These are phyloP conservation scores for Tolypocladium cylindrosporum DNA, from an alignment of 2,329 filamentous ascomycete species.

Conservation along the genomic window DNA sequence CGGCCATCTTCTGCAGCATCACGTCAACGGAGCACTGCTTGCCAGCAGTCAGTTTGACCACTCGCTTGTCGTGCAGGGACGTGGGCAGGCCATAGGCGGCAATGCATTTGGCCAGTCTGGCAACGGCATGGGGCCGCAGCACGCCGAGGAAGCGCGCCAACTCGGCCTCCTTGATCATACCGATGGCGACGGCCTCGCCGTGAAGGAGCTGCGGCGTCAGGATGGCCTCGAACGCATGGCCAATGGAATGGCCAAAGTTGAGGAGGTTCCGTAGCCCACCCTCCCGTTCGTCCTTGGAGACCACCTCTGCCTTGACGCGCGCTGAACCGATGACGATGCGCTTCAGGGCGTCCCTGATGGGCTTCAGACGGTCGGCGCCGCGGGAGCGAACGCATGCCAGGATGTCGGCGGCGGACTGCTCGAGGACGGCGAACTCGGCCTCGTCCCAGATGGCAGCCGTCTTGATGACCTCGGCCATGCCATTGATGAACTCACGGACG, in stretches of 20 bases:
- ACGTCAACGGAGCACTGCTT: constrained; percentile 83
- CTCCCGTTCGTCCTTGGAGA: constrained; percentile 89
- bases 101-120: constrained; percentile 84
- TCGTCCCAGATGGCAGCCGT: constrained; percentile 96
- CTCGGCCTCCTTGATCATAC: constrained; percentile 97
- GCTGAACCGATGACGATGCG: constrained; percentile 81
- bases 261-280: constrained; percentile 87
- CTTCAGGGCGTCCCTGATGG: constrained; percentile 62
- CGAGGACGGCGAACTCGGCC: constrained; percentile 72
- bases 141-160: constrained; percentile 82
- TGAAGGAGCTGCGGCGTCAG: constrained; percentile 92
- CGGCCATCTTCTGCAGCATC: constrained; percentile 84
- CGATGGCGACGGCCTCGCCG: constrained; percentile 91
- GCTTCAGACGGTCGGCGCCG: constrained; percentile 49
- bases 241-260: constrained; percentile 97
- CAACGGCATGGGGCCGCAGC: constrained; percentile 76
- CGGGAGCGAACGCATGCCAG: constrained; percentile 33
- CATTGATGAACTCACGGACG: constrained; percentile 89
- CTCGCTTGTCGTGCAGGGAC: constrained; percentile 71
- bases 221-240: constrained; percentile 92
- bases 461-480: constrained; percentile 97
- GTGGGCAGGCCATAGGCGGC: constrained; percentile 87
- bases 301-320: constrained; percentile 87
- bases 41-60: constrained; percentile 72
- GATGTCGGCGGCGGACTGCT: constrained; percentile 70